Percentiles rank a stretch among this genome's conserved stretches.
Evolutionary conservation across 202 grass and related monocot genomes (phyloP).

Genomic region (Digitaria exilis): DNA sequence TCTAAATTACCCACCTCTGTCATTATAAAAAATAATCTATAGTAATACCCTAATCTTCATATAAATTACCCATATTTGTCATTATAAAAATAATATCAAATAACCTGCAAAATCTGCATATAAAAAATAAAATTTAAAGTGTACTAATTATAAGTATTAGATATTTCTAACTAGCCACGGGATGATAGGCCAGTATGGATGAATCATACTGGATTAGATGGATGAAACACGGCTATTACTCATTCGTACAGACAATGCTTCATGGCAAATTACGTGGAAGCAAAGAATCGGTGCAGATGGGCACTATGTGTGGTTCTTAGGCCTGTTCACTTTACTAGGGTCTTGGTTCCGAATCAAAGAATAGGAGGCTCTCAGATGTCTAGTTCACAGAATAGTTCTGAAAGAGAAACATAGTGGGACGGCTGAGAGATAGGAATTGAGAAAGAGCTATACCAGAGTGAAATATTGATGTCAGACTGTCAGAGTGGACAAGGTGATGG

Average conservation of each 20-base stretch:
- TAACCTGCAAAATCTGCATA: too few relatives aligned
- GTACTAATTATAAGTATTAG: too few relatives aligned
- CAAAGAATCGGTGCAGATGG: constrained; percentile 5
- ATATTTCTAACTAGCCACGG: too few relatives aligned
- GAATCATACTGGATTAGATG: constrained; percentile 5
- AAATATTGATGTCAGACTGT: constrained; percentile 18
- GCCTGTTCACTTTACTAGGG: not conserved
- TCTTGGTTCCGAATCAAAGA: not conserved
- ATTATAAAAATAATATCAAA: too few relatives aligned
- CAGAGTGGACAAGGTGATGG: not conserved
- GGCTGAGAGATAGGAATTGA: not conserved
- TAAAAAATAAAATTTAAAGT: too few relatives aligned
- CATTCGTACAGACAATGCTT: not conserved
- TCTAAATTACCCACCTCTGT: too few relatives aligned
- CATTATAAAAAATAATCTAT: too few relatives aligned
- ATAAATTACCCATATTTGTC: too few relatives aligned
- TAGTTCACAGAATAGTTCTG: not conserved
- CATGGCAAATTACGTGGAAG: constrained; percentile 4
- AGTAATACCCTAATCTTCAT: too few relatives aligned
- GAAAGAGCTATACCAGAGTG: not conserved
- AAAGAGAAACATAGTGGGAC: constrained; percentile 2
- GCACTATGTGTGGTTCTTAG: constrained; percentile 7
- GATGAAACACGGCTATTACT: not conserved
- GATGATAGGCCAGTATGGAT: too few relatives aligned
- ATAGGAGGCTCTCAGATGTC: not conserved